phyloP scores from a whole-genome alignment of 148 eudicot species.

The Limonium bicolor region DNA sequence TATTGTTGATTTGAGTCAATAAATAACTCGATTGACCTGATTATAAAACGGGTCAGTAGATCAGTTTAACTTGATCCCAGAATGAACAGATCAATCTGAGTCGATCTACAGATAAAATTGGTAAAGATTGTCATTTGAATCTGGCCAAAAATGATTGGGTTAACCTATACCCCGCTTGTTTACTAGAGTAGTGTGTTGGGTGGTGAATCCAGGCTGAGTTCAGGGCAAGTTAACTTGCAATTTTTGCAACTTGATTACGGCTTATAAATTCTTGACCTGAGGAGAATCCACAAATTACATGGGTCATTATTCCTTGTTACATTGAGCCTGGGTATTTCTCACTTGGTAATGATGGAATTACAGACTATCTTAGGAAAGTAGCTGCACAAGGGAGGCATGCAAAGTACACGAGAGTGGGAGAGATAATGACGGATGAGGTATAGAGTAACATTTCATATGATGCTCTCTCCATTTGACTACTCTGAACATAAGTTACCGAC shows the following conservation, averaged over 20 bases:
- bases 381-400: constrained; percentile 41
- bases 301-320: not conserved
- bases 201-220: no score
- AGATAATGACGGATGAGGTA: constrained; percentile 83
- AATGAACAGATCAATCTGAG: no score
- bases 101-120: no score
- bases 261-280: no score
- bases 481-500: not conserved
- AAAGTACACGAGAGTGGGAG: constrained; percentile 60
- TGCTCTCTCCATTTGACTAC: not conserved
- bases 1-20: constrained; percentile 10
- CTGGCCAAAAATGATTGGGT: not conserved
- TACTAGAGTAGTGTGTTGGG: no score
- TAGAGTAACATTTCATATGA: not conserved
- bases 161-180: no score
- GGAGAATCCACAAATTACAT: no score
- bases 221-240: no score
- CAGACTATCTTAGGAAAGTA: constrained; percentile 66
- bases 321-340: not conserved
- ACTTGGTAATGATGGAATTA: not conserved
- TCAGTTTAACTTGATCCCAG: no score
- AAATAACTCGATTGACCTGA: not conserved
- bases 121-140: no score
- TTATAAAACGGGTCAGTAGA: no score
- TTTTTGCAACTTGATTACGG: no score